Base-by-base conservation (phyloP, 495 filamentous ascomycete genomes). In the Aspergillus indologenus region DNA sequence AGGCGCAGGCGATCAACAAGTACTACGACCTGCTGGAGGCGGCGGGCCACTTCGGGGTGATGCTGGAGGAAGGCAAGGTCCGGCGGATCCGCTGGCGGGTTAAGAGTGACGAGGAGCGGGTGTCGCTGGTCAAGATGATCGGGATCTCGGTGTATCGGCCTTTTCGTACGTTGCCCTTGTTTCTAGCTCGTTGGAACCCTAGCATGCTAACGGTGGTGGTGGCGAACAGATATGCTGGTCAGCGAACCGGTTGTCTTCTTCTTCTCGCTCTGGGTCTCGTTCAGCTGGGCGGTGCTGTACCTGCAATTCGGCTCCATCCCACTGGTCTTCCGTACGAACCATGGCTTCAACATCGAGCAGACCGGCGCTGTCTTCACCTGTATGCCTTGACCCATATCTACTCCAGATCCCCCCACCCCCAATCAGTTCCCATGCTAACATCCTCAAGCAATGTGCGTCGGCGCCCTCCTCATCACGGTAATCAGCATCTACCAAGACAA, bases 231-330 rank as follows among this genome's bases (percentile, higher is more conserved):
- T 58, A 80, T 98, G 29, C 86, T 98, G 21, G 75, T 90, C 64
- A 96, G 91, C 12, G 93, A 97, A 64, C 90, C 92, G 0, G 90
- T 96, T 14, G 91, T 97, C 19, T 96, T 96, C 75, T 96, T 88
- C 77, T 98, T 96, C 72, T 92, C 89, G 21, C 76, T 95, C 15
- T 97, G 93, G 93, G 85, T 90, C 5, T 79, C 90, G 7, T 96
- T 97, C 71, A 86, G 84, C 51, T 98, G 92, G 93, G 92, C 87
- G 1, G 83, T 95, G 0, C 81, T 98, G 0, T 97, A 96, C 71
- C 78, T 98, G 23, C 88, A 87, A 29, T 92, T 94, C 63, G 80
- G 83, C 29, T 87, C 85, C 5, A 82, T 98, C 23, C 90, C 92
- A 0, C 78, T 93, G 14, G 85, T 96, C 54, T 96, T 94, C 72